Conservation (phyloP, 2,329 filamentous ascomycete genomes). For the Onygenales sp. region DNA sequence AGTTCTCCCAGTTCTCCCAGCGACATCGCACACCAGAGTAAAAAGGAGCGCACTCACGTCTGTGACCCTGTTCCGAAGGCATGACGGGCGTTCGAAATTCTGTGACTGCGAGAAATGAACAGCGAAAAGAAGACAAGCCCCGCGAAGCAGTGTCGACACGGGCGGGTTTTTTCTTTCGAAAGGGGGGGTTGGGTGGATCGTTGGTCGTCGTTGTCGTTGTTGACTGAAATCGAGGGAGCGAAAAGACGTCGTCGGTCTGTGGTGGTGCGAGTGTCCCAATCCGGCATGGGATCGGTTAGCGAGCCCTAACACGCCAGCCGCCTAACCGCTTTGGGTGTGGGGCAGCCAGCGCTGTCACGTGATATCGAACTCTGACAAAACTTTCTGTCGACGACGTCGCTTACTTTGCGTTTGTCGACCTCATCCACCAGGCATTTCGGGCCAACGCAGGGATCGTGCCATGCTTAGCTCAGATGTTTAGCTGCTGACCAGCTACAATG, state of each 20-base stretch:
- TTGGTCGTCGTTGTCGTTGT: slow-evolving; percentile 1
- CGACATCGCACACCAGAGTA: neutral
- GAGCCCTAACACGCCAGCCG: neutral
- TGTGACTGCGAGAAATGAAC: slow-evolving; percentile 18
- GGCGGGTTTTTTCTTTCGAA: neutral
- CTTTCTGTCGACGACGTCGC: neutral
- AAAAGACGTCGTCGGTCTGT: neutral
- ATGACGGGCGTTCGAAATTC: slow-evolving; percentile 47
- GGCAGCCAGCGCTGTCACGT: neutral
- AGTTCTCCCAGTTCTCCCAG: neutral
- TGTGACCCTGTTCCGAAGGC: slow-evolving; percentile 80
- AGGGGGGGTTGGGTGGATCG: neutral
- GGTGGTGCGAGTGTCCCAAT: neutral
- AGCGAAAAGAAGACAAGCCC: slow-evolving; percentile 1
- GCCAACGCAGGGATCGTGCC: too few relatives aligned
- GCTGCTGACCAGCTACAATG: too few relatives aligned
- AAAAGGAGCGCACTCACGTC: slow-evolving; percentile 52
- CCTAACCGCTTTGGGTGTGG: neutral
- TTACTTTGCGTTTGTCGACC: too few relatives aligned
- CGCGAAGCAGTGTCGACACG: neutral
- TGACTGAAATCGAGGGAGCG: neutral
- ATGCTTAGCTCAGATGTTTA: too few relatives aligned
- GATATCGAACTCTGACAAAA: neutral
- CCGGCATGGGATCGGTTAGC: neutral
- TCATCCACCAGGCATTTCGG: too few relatives aligned